Percentiles rank a stretch among this genome's conserved stretches.
These are phyloP conservation scores for Thelephora aurantiotincta DNA, from an alignment of 768 basidiomycete genomes.

Conservation along the genomic window DNA sequence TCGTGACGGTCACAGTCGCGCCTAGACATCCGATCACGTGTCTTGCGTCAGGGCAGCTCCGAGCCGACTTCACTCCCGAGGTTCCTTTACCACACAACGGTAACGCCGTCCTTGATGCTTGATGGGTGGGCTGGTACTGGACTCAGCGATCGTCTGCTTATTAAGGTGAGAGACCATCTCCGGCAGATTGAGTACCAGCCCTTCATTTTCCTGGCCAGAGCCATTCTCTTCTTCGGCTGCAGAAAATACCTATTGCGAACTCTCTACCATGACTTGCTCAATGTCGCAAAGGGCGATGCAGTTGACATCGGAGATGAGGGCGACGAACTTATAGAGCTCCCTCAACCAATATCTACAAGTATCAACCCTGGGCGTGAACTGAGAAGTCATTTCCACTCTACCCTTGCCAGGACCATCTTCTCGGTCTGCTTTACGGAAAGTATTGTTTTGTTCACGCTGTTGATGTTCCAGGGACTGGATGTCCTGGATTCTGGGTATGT, in stretches of 20 bases:
- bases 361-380: not conserved
- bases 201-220: conserved; percentile 17
- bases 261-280: conserved; percentile 43
- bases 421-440: conserved; percentile 64
- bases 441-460: conserved; percentile 53
- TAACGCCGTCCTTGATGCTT: too few species aligned
- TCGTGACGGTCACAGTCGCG: too few species aligned
- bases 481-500: conserved; percentile 42
- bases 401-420: conserved; percentile 44
- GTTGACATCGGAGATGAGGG: conserved; percentile 12
- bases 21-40: too few species aligned
- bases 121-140: too few species aligned
- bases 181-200: too few species aligned
- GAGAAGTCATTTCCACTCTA: conserved; percentile 28
- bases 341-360: conserved; percentile 18
- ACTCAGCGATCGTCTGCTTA: too few species aligned
- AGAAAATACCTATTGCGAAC: conserved; percentile 42
- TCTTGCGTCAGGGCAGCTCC: too few species aligned
- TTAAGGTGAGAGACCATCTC: too few species aligned
- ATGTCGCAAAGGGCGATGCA: conserved; percentile 15
- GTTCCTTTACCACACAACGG: too few species aligned
- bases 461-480: conserved; percentile 56
- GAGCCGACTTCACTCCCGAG: too few species aligned
- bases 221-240: conserved; percentile 39
- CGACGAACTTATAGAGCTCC: conserved; percentile 25